A percentile compares a stretch with the other conserved stretches of the same genome.
Evolutionary conservation across 179 eudicot genomes (phyloP).

Genomic region (Corrigiola litoralis): DNA sequence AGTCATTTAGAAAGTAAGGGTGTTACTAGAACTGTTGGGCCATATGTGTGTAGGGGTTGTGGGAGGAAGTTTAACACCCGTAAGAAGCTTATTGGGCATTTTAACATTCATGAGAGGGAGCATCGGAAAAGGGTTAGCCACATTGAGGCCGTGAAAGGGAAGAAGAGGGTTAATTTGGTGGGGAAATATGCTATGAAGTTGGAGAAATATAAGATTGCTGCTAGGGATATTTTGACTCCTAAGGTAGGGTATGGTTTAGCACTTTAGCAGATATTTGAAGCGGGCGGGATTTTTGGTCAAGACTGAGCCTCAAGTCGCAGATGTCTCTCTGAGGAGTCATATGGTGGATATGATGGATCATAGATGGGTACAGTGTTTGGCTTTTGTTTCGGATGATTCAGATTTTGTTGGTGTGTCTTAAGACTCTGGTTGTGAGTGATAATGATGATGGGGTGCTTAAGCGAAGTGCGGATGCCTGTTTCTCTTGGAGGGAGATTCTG

Average conservation of each 20-base stretch:
- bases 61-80: constrained; percentile 63
- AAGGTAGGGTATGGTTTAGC: constrained; percentile 72
- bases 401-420: constrained; percentile 62
- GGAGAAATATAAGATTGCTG: constrained; percentile 61
- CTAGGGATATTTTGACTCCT: constrained; percentile 57
- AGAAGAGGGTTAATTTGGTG: constrained; percentile 52
- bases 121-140: constrained; percentile 56
- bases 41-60: constrained; percentile 58
- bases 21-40: constrained; percentile 37
- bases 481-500: constrained; percentile 82
- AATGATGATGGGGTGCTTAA: constrained; percentile 54
- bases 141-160: constrained; percentile 67
- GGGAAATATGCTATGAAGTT: constrained; percentile 58
- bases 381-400: constrained; percentile 81
- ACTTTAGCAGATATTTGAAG: constrained; percentile 60
- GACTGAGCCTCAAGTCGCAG: constrained; percentile 72
- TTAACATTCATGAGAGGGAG: constrained; percentile 68
- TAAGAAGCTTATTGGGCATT: constrained; percentile 64
- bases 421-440: constrained; percentile 86
- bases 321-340: constrained; percentile 51
- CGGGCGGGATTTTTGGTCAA: constrained; percentile 82
- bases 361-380: constrained; percentile 46
- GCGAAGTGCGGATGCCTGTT: constrained; percentile 69
- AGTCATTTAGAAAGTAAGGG: constrained; percentile 55
- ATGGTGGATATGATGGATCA: constrained; percentile 78